Evolutionary conservation across 2,329 filamentous ascomycete species (phyloP), one percentile per base, ranked within the genome.

Genomic region (Clarireedia sp.): DNA sequence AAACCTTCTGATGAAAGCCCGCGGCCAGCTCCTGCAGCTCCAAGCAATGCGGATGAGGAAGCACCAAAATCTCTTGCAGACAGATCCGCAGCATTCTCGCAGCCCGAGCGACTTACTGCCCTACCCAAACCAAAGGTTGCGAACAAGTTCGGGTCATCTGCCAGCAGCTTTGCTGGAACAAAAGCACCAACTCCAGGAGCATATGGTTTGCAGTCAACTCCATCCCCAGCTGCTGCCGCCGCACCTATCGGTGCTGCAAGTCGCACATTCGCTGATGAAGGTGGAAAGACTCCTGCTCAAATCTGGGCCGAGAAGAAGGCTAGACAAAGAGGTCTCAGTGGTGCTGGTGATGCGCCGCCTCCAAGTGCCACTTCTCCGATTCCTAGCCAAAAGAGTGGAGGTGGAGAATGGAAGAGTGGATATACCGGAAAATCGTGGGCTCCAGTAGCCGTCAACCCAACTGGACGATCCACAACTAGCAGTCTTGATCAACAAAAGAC

Each of bases 221-320:
- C 82, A 26, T 73, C 83, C 19, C 75, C 81, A 3, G 68, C 81
- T 2, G 68, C 73, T 19, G 66, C 75, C 16, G 82, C 74, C 17
- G 66, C 77, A 19, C 83, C 87, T 5, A 78, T 96, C 24, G 90
- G 90, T 24, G 79, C 83, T 61, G 90, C 91, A 38, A 95, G 90
- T 73, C 85, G 90, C 66, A 96, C 90, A 0, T 99, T 97, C 75
- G 94, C 94, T 16, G 91, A 96, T 63, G 78, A 95, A 70, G 91
- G 88, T 60, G 94, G 94, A 59, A 99, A 97, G 77, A 97, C 94
- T 5, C 94, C 94, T 6, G 91, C 94, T 29, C 94, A 99, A 71
- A 74, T 96, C 37, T 99, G 94, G 94, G 92, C 92, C 0, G 94
- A 99, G 76, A 95, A 91, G 76, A 97, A 97, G 76, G 92, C 89